Base-by-base conservation (phyloP, 1,284 basidiomycete genomes). In the Athelia sp. region DNA sequence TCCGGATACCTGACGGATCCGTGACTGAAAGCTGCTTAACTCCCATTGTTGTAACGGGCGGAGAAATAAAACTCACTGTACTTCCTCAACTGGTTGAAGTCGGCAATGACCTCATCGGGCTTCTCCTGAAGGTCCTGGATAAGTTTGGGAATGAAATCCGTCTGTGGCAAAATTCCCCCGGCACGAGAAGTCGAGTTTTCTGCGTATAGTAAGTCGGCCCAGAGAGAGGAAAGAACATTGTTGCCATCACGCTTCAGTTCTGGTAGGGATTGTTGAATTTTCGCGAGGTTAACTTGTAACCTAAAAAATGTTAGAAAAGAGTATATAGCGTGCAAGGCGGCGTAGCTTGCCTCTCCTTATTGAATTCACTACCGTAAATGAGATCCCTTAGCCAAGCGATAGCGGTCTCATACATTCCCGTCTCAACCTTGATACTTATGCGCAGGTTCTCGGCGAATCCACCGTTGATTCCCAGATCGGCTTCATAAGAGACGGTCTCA, bases 201-300 rank as follows among this genome's bases (percentile, higher is more conserved):
- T 54, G 82, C 79, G 59, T 82, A 91, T 29, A 93, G 65, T 35
- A 93, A 61, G 49, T 84, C 78, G 21, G 81, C 70, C 66, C 81
- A 84, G 38, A 94, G 73, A 8, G 93, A 87, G 22, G 78, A 76
- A 40, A 94, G 74, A 11, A 99, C 87, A 19, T 81, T 85, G 60
- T 75, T 82, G 1, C 95, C 97, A 60, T 93, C 89, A 43, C 97
- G 81, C 75, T 98, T 99, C 62, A 92, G 76, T 61, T 94, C 87
- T 0, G 97, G 97, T n/a, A 99, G 74, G 22, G 86, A 86, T 66
- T 98, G 96, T 38, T 90, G 82, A 46, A 93, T 81, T 70, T 98
- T 98, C 21, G 93, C 91, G 36, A 92, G 75, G 38, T 84, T 86
- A 38, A 99, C 85, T 59, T 87, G 83, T 31, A 99, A 72, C 47